Evolutionary conservation across 441 rosid genomes (phyloP).

Genomic region (Pelargonium australe): DNA sequence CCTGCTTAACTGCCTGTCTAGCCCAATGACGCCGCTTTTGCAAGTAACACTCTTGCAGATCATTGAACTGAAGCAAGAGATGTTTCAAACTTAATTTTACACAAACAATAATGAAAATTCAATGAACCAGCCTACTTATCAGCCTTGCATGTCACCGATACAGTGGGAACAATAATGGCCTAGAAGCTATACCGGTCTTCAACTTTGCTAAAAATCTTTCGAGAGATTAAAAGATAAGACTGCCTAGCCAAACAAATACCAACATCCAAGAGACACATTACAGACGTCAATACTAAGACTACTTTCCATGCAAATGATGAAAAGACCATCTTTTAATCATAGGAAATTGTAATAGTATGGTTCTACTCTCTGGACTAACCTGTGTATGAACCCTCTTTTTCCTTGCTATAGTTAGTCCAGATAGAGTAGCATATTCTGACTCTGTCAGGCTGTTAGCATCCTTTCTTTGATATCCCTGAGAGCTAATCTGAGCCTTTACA

Average conservation of each 20-base stretch:
- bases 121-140: neutral
- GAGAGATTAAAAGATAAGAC: neutral
- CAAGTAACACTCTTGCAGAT: constrained; percentile 31
- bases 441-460: constrained; percentile 17
- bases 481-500: constrained; percentile 20
- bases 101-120: neutral
- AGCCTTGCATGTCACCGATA: neutral
- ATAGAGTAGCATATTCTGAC: constrained; percentile 15
- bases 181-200: neutral
- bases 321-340: neutral
- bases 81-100: neutral
- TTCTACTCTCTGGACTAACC: constrained; percentile 19
- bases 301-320: neutral
- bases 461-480: constrained; percentile 22
- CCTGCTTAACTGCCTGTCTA: constrained; percentile 19
- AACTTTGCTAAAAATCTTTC: constrained; percentile 4
- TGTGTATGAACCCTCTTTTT: constrained; percentile 23
- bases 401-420: constrained; percentile 23
- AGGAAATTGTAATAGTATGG: neutral
- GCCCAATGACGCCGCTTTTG: constrained; percentile 26
- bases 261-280: neutral
- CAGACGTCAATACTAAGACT: neutral
- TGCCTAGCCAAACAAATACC: neutral
- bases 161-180: neutral
- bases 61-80: constrained; percentile 25